Evolutionary conservation across 1,284 basidiomycete species (phyloP), one percentile per base, ranked within the genome.

Genomic region (Apiotrichum sp.): DNA sequence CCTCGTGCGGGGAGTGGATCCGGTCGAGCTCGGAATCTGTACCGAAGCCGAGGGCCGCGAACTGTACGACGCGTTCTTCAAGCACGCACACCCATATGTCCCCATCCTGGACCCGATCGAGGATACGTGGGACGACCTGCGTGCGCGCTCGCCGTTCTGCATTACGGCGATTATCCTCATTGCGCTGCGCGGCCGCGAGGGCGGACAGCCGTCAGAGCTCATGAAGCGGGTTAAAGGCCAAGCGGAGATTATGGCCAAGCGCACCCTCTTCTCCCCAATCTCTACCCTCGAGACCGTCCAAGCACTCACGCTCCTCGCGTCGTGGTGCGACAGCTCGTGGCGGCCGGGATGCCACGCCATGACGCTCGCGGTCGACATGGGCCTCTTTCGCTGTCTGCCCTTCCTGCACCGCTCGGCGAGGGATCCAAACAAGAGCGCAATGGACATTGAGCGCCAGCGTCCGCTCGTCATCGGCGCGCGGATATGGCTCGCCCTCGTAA

Each of bases 341-440:
- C 41, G 67, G 22, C 61, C 59, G 6, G 61, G 63, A 48, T 57
- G 62, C 36, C 67, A 67, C 40, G 64, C 65, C 4, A 44, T 69
- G 46, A 63, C 62, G 6, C 59, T 69, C 10, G 67, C 63, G 53
- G 65, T 65, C 39, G 67, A 69, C 50, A 65, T 69, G 64, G 62
- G 63, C 4, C 55, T 69, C 10, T 62, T 66, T 55, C 57, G 57
- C 31, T 67, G 67, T 52, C 46, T 69, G 34, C 58, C 58, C 1
- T 58, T 58, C 32, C 53, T 67, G 13, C 59, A 57, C 22, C 56
- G 59, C 10, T 57, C 48, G 36, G 51, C 55, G 4, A 54, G 47
- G 45, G 54, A 52, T 13, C 42, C 51, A 1, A 9, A 39, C 22
- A 46, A 51, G 34, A 33, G 41, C 14, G 45, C 22, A 1, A 22